Conservation (phyloP, 176 grass and related monocot genomes). For the Ensete ventricosum region DNA sequence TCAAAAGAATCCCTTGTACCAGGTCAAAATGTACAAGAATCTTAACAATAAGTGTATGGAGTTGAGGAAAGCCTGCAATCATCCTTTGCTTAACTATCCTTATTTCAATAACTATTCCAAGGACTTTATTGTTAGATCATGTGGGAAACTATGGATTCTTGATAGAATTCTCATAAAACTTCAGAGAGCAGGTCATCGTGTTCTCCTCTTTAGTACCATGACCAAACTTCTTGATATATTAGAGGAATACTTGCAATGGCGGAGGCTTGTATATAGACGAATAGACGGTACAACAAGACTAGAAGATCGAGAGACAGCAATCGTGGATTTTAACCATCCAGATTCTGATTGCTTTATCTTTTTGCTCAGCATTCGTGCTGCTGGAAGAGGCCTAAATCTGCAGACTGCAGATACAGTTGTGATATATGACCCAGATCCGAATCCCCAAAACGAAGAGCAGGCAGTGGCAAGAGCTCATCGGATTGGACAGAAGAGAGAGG, state of each 20-base stretch:
- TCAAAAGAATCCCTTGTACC: constrained; percentile 85
- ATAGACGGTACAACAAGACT: constrained; percentile 96
- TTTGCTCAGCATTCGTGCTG: constrained; percentile 97
- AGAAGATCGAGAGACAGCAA: constrained; percentile 88
- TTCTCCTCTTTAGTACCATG: constrained; percentile 99
- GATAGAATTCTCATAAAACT: constrained; percentile 97
- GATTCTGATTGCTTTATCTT: constrained; percentile 96
- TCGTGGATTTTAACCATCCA: constrained; percentile 94
- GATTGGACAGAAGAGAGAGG: constrained; percentile 95
- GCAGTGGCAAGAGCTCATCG: constrained; percentile 97
- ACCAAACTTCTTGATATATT: constrained; percentile 98
- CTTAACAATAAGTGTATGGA: constrained; percentile 99
- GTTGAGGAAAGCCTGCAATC: constrained; percentile 97
- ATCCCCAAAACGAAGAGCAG: constrained; percentile 98
- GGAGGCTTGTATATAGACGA: constrained; percentile 71
- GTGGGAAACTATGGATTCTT: constrained; percentile 97
- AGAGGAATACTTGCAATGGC: constrained; percentile 96
- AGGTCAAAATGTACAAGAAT: constrained; percentile 78
- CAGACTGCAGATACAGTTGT: constrained; percentile 99
- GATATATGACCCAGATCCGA: constrained; percentile 97
- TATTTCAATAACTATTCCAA: constrained; percentile 62
- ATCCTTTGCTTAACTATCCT: constrained; percentile 87
- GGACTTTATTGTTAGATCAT: constrained; percentile 87
- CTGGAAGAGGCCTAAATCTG: constrained; percentile 96
- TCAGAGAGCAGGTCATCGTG: constrained; percentile 76